Evolutionary conservation across 306 rosid species (phyloP).

Genomic region (peach (Prunus persica)): Prunus_persica_NCBIv2 NC_034013.1:13964001-13964500

Average conservation of each 20-base stretch:
- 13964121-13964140: conserved; percentile 59
- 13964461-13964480: too few relatives aligned
- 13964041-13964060: conserved; percentile 47
- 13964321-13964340: too few relatives aligned
- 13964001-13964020: conserved; percentile 63
- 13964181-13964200: neutral
- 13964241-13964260: neutral
- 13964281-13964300: neutral
- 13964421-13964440: too few relatives aligned
- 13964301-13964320: neutral
- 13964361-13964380: too few relatives aligned
- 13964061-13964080: conserved; percentile 30
- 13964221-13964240: conserved; percentile 5
- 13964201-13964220: neutral
- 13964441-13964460: too few relatives aligned
- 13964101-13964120: conserved; percentile 48
- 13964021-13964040: conserved; percentile 63
- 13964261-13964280: neutral
- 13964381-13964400: too few relatives aligned
- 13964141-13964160: conserved; percentile 50
- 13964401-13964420: too few relatives aligned
- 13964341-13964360: too few relatives aligned
- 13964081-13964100: conserved; percentile 47
- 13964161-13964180: conserved; percentile 18
- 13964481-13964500: too few relatives aligned